Evolutionary conservation across 768 basidiomycete genomes (phyloP).

Genomic region (Tubosaeta sp.): DNA sequence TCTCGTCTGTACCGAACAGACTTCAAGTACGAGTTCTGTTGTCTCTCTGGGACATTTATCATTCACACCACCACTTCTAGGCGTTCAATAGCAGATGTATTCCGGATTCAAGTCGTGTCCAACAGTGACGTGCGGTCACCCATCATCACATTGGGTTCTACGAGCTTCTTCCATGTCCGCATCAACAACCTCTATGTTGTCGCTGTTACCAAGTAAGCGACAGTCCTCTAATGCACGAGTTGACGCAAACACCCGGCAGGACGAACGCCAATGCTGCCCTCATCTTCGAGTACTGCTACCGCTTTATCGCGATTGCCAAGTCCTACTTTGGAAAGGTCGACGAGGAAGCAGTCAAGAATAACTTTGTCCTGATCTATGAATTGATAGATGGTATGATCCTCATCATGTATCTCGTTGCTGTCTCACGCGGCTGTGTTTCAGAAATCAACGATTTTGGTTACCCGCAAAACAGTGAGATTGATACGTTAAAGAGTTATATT

Average conservation of each 20-base stretch:
- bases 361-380: constrained; percentile 98
- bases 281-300: constrained; percentile 97
- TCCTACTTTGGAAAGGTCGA: constrained; percentile 98
- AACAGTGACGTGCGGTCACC: constrained; percentile 96
- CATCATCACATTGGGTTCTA: constrained; percentile 95
- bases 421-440: constrained; percentile 25
- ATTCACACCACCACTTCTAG: constrained; percentile 37
- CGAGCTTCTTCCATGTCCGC: constrained; percentile 97
- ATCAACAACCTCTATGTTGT: constrained; percentile 95
- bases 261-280: constrained; percentile 97
- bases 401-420: constrained; percentile 7
- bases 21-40: constrained; percentile 68
- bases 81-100: constrained; percentile 95
- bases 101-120: constrained; percentile 97
- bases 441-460: constrained; percentile 99
- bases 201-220: constrained; percentile 88
- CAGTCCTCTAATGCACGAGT: neutral
- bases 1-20: constrained; percentile 95
- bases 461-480: constrained; percentile 98
- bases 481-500: constrained; percentile 96
- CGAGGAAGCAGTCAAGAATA: constrained; percentile 98
- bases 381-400: constrained; percentile 77
- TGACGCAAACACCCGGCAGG: constrained; percentile 37
- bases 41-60: neutral
- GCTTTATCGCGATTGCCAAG: constrained; percentile 90